Conservation (phyloP, 176 grass and related monocot species). For the Oryza rufipogon region DNA sequence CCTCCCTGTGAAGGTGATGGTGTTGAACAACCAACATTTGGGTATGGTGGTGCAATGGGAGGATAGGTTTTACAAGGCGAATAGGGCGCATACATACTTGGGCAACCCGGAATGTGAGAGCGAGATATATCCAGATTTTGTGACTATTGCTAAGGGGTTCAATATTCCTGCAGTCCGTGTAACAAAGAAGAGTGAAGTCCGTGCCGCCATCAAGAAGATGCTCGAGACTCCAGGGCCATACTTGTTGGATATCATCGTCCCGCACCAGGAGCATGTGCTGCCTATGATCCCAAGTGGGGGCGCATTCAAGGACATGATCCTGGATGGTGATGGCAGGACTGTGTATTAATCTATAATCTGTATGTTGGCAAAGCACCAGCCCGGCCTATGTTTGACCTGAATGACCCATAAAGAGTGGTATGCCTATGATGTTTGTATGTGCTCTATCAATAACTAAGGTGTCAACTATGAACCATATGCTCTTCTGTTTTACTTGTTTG, state of each 20-base stretch:
- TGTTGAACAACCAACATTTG: conserved; percentile 94
- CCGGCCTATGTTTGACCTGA: conserved; percentile 3
- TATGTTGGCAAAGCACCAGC: not conserved
- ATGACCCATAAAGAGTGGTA: conserved; percentile 26
- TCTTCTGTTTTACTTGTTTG: conserved; percentile 30
- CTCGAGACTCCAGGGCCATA: conserved; percentile 87
- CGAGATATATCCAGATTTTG: conserved; percentile 90
- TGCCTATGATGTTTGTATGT: conserved; percentile 23
- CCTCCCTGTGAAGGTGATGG: conserved; percentile 74
- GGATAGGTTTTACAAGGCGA: conserved; percentile 93
- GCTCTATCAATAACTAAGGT: conserved; percentile 16
- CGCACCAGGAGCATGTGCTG: conserved; percentile 92
- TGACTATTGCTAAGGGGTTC: conserved; percentile 81
- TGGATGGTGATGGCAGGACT: conserved; percentile 93
- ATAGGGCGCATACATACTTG: conserved; percentile 84
- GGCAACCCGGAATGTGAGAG: conserved; percentile 76
- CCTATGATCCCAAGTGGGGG: conserved; percentile 98
- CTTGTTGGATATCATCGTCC: conserved; percentile 84
- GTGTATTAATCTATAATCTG: conserved; percentile 48
- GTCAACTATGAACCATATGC: conserved; percentile 1
- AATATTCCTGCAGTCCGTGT: conserved; percentile 83
- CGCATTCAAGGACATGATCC: conserved; percentile 90
- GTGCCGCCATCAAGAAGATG: conserved; percentile 80
- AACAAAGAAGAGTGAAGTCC: conserved; percentile 71
- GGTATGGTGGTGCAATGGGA: conserved; percentile 96